A percentile compares a stretch with the other conserved stretches of the same genome.
Evolutionary conservation across 148 eudicot genomes (phyloP).

Genomic region (Selenicereus undatus): DNA sequence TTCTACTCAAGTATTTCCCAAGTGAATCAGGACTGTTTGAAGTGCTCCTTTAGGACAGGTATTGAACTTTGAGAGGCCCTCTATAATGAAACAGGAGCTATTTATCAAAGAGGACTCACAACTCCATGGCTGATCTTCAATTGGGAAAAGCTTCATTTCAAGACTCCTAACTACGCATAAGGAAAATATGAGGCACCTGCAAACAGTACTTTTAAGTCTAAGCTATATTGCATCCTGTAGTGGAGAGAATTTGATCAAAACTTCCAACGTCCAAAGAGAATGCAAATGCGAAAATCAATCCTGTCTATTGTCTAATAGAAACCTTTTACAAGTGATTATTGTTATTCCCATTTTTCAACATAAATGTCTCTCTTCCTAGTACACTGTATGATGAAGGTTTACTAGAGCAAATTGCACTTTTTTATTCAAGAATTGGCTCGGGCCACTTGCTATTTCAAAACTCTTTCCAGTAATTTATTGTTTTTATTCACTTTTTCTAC

Average conservation of each 20-base stretch:
- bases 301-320: too few relatives aligned
- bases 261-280: background rate
- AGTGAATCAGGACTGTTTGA: background rate
- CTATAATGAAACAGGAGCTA: too few relatives aligned
- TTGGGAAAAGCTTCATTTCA: too few relatives aligned
- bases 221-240: background rate
- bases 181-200: background rate
- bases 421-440: too few relatives aligned
- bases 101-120: too few relatives aligned
- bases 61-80: background rate
- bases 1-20: background rate
- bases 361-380: background rate
- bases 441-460: too few relatives aligned
- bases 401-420: too few relatives aligned
- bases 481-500: too few relatives aligned
- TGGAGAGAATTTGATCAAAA: background rate
- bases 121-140: too few relatives aligned
- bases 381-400: too few relatives aligned
- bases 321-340: too few relatives aligned
- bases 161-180: background rate
- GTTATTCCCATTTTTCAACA: background rate
- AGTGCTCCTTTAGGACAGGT: background rate
- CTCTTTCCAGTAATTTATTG: too few relatives aligned
- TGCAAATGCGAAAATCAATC: background rate
- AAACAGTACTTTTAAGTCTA: background rate